Evolutionary conservation across 2,329 filamentous ascomycete genomes (phyloP), one percentile per base, ranked within the genome.

Genomic region (Cryoendolithus antarcticus): DNA sequence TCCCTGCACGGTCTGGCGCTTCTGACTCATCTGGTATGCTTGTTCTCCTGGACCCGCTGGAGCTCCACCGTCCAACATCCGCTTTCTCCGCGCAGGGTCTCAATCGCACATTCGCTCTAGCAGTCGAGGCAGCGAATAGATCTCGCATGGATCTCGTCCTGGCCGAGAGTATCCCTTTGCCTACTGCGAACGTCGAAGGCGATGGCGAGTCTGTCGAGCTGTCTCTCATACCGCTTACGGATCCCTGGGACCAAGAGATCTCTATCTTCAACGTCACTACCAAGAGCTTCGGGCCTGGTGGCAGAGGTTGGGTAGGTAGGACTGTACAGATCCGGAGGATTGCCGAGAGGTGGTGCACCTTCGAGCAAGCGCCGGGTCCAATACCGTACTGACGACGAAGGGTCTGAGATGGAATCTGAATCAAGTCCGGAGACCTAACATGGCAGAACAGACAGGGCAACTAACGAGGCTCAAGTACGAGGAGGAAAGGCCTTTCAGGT

Each of bases 21-120:
- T 10, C 27, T 29, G 4, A 37, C 38, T 9, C 41, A 30, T 2
- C 9, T 19, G 2, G 69, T 72, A 1, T 69, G 13, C 60, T 86
- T 3, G 56, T 84, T 1, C 60, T 82, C 1, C 80, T 84, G 48
- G 77, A 80, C 37, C 67, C 82, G 31, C 53, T 86, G n/a, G 63
- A 70, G 12, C 57, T 82, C 32, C 83, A 88, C 55, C 70, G 73
- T 19, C 69, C 74, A 39, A 82, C 79, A 0, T 76, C 76, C 45
- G 79, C 83, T 43, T 86, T 81, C 73, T 86, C 80, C 37, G 80
- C 77, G 0, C 82, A 86, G 58, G 83, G 82, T 0, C 57, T 88
- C 9, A 69, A 73, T 12, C 69, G 69, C 41, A 78, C 77, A 1
- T 66, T 76, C n/a, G 70, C 81, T 2, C 61, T 66, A 0, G 59